Evolutionary conservation across 805 yeast genomes (phyloP).

Genomic region (Candida maesae): DNA sequence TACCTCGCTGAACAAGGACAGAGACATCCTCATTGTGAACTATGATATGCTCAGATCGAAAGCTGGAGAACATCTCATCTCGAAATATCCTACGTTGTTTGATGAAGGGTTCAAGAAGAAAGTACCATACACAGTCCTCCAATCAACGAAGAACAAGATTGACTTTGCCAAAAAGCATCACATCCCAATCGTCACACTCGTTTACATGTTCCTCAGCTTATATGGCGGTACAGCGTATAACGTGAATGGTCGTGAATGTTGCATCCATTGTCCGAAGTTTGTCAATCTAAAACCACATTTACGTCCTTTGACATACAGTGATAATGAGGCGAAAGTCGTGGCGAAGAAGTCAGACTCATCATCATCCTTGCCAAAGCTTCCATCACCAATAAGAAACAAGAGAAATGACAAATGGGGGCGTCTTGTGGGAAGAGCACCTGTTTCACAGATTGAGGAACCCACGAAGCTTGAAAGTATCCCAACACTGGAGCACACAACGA

Average conservation of each 20-base stretch:
- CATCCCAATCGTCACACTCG: slow-evolving; percentile 55
- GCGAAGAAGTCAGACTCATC: slow-evolving; percentile 12
- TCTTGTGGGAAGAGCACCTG: slow-evolving; percentile 39
- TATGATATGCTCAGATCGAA: slow-evolving; percentile 41
- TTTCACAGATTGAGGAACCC: slow-evolving; percentile 30
- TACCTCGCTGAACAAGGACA: slow-evolving; percentile 43
- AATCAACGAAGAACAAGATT: slow-evolving; percentile 50
- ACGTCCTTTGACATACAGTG: slow-evolving; percentile 13
- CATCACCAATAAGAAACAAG: slow-evolving; percentile 50
- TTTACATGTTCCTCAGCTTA: slow-evolving; percentile 51
- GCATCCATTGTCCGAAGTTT: slow-evolving; percentile 47
- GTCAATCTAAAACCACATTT: slow-evolving; percentile 27
- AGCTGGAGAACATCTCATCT: slow-evolving; percentile 34
- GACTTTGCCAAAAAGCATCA: slow-evolving; percentile 54
- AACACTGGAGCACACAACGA: not conserved
- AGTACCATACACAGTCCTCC: slow-evolving; percentile 28
- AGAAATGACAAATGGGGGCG: slow-evolving; percentile 39
- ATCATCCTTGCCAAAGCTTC: slow-evolving; percentile 35
- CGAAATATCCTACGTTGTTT: slow-evolving; percentile 32
- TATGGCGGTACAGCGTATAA: slow-evolving; percentile 36
- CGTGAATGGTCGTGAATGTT: slow-evolving; percentile 47
- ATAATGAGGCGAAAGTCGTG: not conserved
- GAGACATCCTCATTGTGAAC: slow-evolving; percentile 58
- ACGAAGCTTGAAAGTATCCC: not conserved
- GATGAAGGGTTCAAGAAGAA: slow-evolving; percentile 21